Evolutionary conservation across 768 basidiomycete genomes (phyloP).

Genomic region (Pholiota molesta): DNA sequence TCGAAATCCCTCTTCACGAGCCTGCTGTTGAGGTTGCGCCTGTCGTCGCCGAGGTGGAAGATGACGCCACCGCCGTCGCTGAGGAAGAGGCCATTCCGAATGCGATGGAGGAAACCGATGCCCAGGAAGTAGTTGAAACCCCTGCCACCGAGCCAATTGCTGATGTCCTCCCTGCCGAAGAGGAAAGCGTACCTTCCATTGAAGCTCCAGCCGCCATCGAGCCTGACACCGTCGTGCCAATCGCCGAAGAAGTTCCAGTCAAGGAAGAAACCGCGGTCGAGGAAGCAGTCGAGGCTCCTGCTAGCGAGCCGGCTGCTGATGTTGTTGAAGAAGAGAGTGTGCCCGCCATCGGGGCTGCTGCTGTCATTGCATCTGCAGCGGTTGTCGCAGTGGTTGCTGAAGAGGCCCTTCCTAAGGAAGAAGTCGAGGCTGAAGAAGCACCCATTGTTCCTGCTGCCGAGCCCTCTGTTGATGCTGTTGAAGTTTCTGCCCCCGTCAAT

Average conservation of each 20-base stretch:
- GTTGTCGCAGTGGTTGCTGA: neutral
- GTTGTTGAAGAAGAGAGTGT: too few relatives aligned
- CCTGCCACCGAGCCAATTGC: neutral
- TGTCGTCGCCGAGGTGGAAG: neutral
- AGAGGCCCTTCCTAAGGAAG: neutral
- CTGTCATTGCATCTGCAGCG: too few relatives aligned
- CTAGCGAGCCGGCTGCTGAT: neutral
- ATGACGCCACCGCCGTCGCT: neutral
- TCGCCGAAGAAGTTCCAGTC: too few relatives aligned
- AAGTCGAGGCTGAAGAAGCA: neutral
- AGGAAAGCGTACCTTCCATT: neutral
- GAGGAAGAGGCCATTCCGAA: neutral
- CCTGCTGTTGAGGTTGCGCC: neutral
- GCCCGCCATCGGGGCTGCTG: too few relatives aligned
- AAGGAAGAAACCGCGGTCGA: too few relatives aligned
- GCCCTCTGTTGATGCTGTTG: too few relatives aligned
- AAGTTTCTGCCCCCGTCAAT: too few relatives aligned
- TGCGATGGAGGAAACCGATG: too few relatives aligned
- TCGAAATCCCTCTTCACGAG: constrained; percentile 17
- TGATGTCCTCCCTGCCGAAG: neutral
- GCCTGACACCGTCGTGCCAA: neutral
- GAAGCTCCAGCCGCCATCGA: neutral
- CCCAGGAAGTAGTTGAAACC: neutral
- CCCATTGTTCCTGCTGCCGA: neutral
- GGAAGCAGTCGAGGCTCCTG: too few relatives aligned